Conservation (phyloP, 1,139 yeast genomes). For the Casaregolazyma lundiana region DNA sequence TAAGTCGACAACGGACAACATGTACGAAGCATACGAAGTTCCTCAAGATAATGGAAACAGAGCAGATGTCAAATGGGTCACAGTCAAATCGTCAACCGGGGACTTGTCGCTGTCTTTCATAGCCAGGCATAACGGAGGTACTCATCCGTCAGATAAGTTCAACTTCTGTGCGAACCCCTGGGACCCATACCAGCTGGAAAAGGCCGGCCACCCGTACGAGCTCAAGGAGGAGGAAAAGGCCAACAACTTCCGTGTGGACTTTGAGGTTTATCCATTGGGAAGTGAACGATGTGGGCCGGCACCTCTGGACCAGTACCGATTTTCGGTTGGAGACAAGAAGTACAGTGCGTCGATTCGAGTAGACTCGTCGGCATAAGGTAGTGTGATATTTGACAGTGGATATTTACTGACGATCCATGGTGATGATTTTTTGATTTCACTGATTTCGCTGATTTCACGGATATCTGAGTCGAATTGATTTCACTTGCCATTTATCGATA, state of each 20-base stretch:
- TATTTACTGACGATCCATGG: no score
- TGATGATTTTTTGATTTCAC: no score
- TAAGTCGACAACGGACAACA: conserved; percentile 16
- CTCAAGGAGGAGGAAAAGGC: conserved; percentile 18
- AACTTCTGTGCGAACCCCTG: conserved; percentile 27
- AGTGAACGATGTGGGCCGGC: conserved; percentile 38
- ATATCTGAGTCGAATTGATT: not conserved
- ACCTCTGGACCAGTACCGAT: conserved; percentile 23
- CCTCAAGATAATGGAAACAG: conserved; percentile 40
- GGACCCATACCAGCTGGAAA: conserved; percentile 24
- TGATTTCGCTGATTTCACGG: no score
- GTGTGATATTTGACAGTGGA: no score
- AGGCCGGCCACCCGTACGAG: conserved; percentile 35
- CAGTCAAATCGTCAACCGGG: conserved; percentile 14
- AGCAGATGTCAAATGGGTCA: conserved; percentile 33
- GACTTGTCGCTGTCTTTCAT: conserved; percentile 5
- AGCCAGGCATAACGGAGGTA: conserved; percentile 12
- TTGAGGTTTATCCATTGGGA: conserved; percentile 37
- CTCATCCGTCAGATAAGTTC: conserved; percentile 13
- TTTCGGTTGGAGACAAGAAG: conserved; percentile 4
- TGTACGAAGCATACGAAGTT: conserved; percentile 32
- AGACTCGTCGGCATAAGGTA: not conserved
- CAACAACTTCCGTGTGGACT: conserved; percentile 32
- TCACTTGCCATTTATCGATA: no score
- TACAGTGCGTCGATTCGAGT: conserved; percentile 8